Percentiles rank a stretch among this genome's conserved stretches.
phyloP scores from a whole-genome alignment of 2,329 filamentous ascomycete genomes.

The Neoscytalidium dimidiatum region DNA sequence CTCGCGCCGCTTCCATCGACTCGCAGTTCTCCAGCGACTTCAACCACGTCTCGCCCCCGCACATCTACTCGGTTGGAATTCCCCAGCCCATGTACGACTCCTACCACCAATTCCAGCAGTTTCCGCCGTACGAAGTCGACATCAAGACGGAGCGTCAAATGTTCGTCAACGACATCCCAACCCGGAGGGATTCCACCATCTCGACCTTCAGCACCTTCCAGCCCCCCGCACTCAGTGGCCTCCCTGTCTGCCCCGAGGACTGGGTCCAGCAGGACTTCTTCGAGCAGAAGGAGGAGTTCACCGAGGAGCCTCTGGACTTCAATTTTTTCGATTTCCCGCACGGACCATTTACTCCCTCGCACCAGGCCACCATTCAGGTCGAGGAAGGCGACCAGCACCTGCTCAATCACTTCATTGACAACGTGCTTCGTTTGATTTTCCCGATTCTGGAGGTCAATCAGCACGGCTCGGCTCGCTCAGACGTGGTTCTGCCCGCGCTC shows the following conservation, averaged over 20 bases:
- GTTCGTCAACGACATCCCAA: constrained; percentile 87
- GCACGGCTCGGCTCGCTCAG: constrained; percentile 75
- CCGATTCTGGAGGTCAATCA: constrained; percentile 90
- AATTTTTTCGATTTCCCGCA: constrained; percentile 84
- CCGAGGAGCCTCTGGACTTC: constrained; percentile 60
- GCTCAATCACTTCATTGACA: constrained; percentile 86
- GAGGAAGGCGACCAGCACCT: constrained; percentile 85
- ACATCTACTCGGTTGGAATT: constrained; percentile 63
- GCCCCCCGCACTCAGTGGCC: constrained; percentile 71
- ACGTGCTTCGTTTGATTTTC: constrained; percentile 85
- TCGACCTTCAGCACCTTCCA: constrained; percentile 94
- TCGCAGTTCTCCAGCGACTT: constrained; percentile 74
- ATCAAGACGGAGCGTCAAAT: constrained; percentile 95
- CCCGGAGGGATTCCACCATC: constrained; percentile 80
- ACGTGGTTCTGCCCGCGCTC: constrained; percentile 83
- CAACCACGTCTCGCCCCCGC: constrained; percentile 59
- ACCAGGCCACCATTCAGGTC: constrained; percentile 72
- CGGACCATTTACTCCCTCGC: constrained; percentile 61
- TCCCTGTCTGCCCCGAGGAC: constrained; percentile 63
- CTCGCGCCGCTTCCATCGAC: constrained; percentile 75
- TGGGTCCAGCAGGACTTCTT: constrained; percentile 75
- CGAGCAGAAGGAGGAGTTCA: constrained; percentile 67
- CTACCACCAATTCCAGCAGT: constrained; percentile 46
- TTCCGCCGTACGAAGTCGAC: constrained; percentile 86
- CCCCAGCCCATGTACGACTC: constrained; percentile 50